Evolutionary conservation across 768 basidiomycete species (phyloP).

Genomic region (Lactifluus hygrophoroides): DNA sequence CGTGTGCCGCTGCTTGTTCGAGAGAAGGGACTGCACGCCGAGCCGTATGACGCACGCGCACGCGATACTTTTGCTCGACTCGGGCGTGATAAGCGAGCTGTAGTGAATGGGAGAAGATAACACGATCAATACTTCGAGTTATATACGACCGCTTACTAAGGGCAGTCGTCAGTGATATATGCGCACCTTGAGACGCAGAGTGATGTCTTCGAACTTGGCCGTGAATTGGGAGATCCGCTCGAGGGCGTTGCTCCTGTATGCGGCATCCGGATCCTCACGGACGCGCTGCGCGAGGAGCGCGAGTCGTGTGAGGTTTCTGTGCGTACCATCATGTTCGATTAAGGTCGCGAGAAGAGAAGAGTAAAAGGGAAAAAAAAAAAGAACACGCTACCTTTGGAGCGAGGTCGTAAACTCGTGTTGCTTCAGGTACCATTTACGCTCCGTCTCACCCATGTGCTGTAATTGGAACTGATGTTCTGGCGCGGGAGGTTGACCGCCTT

Average conservation of each 20-base stretch:
- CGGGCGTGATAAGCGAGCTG: conserved; percentile 13
- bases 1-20: conserved; percentile 9
- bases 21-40: conserved; percentile 1
- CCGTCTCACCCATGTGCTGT: conserved; percentile 1
- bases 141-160: too few species aligned
- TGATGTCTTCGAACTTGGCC: conserved; percentile 11
- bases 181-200: conserved; percentile 11
- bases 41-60: conserved; percentile 5
- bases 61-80: conserved; percentile 11
- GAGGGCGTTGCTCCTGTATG: conserved; percentile 4
- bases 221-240: conserved; percentile 13
- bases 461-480: not conserved
- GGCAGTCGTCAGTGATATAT: too few species aligned
- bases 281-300: conserved; percentile 13
- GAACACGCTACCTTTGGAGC: conserved; percentile 11
- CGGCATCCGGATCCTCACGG: conserved; percentile 9
- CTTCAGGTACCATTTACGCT: conserved; percentile 14
- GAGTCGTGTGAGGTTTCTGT: conserved; percentile 14
- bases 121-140: too few species aligned
- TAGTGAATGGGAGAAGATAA: not conserved
- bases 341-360: too few species aligned
- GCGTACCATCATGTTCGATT: too few species aligned
- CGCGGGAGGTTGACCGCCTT: conserved; percentile 4
- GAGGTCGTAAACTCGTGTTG: conserved; percentile 17
- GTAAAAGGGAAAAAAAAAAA: not conserved